Evolutionary conservation across 1,284 basidiomycete genomes (phyloP), one percentile per base, ranked within the genome.

Genomic region (Tranzscheliella williamsii): DNA sequence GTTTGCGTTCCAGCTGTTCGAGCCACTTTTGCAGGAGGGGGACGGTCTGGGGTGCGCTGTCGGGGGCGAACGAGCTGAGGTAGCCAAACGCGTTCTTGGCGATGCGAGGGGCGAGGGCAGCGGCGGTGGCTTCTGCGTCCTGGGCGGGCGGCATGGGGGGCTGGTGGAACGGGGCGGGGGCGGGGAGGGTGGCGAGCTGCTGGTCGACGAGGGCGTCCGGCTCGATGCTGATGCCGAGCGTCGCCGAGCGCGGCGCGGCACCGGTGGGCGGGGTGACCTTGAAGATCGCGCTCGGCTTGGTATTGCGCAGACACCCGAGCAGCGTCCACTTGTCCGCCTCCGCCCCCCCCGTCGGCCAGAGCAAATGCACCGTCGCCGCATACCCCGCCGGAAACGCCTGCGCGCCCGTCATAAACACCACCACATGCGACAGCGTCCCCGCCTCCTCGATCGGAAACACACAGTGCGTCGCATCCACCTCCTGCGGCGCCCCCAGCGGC

Each of bases 201-300:
- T 45, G 41, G 22, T 73, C 73, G 16, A 77, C 67, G 1, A 63
- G 17, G 2, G 43, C 17, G 20, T 69, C 54, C 2, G 72, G 58
- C 38, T 77, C 75, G 51, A 77, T 66, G 36, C 50, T 56, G 38
- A 77, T 72, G 9, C 75, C 75, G 5, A 77, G 38, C 22, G 57
- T 63, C 3, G 75, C 75, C 4, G 68, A 45, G 17, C 36, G 23
- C 32, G 37, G 16, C 20, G 38, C 35, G 2, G 63, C 26, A 24
- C 22, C 29, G 3, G 18, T 24, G 0, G 47, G 41, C 4, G 16
- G 18, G 7, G 33, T 23, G 7, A 62, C 37, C 30, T 55, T 61
- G 52, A 72, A 77, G n/a, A 77, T 75, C 29, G 75, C 70, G 18
- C 70, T 73, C 0, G 75, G 75, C 41, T 76, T 77, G 9, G 55